Percentiles rank a stretch among this genome's conserved stretches.
Conservation (phyloP, 768 basidiomycete genomes). For the Rubroboletus pulcherrimus region DNA sequence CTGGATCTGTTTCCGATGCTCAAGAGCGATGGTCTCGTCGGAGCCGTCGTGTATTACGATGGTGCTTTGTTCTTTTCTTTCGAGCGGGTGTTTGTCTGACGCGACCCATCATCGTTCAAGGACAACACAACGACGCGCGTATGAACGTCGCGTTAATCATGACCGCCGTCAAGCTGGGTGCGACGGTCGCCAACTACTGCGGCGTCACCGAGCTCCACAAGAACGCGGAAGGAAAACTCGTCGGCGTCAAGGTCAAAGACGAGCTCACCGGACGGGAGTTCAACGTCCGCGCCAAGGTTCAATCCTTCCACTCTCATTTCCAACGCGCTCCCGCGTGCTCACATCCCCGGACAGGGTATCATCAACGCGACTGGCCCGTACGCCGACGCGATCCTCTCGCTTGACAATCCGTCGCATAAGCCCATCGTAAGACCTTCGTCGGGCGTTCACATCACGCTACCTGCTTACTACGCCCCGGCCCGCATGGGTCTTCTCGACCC, state of each 20-base stretch:
- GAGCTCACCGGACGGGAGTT: conserved; percentile 79
- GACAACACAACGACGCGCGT: conserved; percentile 96
- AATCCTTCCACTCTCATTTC: conserved; percentile 19
- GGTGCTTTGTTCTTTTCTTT: conserved; percentile 43
- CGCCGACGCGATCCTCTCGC: conserved; percentile 75
- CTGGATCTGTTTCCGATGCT: conserved; percentile 96
- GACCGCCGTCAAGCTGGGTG: conserved; percentile 91
- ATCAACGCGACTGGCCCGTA: conserved; percentile 98
- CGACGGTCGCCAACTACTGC: conserved; percentile 83
- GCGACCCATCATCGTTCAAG: conserved; percentile 34
- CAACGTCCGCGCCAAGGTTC: conserved; percentile 72
- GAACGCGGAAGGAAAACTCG: conserved; percentile 54
- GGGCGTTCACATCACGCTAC: conserved; percentile 94
- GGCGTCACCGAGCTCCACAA: conserved; percentile 81
- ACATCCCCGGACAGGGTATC: conserved; percentile 53
- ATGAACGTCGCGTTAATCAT: conserved; percentile 97
- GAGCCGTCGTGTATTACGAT: conserved; percentile 96
- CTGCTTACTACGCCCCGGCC: conserved; percentile 93
- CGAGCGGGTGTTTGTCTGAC: background rate
- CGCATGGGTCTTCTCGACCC: conserved; percentile 96
- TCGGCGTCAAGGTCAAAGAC: conserved; percentile 76
- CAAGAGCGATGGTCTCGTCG: conserved; percentile 86
- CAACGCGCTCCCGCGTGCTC: background rate
- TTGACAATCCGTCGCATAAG: conserved; percentile 73
- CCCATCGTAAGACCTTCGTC: conserved; percentile 91